A percentile compares a stretch with the other conserved stretches of the same genome.
Evolutionary conservation across 1,284 basidiomycete genomes (phyloP).

Genomic region (Microbotryomycetes sp.): DNA sequence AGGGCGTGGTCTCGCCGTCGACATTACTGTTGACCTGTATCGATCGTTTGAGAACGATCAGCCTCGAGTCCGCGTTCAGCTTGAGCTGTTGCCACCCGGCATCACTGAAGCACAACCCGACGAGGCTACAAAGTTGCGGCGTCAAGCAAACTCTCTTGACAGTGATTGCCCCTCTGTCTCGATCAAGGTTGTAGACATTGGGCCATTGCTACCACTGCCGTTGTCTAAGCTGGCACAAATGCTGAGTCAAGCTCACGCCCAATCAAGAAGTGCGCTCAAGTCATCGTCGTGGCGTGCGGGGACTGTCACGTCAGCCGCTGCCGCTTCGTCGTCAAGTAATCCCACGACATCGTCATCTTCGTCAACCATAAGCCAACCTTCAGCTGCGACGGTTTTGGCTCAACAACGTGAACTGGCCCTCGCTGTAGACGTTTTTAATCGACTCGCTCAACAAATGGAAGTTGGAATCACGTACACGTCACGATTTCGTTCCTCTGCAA

Average conservation of each 20-base stretch:
- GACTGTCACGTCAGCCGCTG: not conserved
- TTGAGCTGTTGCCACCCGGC: conserved; percentile 18
- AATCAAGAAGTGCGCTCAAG: not conserved
- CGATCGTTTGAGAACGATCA: conserved; percentile 10
- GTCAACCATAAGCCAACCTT: not conserved
- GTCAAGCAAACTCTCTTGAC: conserved; percentile 4
- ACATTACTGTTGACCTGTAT: conserved; percentile 21
- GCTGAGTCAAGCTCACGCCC: conserved; percentile 13
- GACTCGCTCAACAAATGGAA: not conserved
- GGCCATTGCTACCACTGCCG: conserved; percentile 9
- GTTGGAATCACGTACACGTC: not conserved
- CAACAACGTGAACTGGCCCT: conserved; percentile 6
- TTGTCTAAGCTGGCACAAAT: conserved; percentile 15
- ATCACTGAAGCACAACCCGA: not conserved
- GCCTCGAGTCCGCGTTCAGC: conserved; percentile 14
- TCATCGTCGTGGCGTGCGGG: not conserved
- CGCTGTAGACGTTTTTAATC: conserved; percentile 15
- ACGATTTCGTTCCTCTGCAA: not conserved
- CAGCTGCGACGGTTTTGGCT: too few relatives aligned
- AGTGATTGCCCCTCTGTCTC: conserved; percentile 14
- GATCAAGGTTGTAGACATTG: conserved; percentile 2
- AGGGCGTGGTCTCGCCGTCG: conserved; percentile 3
- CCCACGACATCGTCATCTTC: not conserved
- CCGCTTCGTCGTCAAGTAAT: not conserved
- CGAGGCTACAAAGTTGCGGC: not conserved